Conservation (phyloP, 345 rosid genomes). For the Dovyalis caffra region DNA sequence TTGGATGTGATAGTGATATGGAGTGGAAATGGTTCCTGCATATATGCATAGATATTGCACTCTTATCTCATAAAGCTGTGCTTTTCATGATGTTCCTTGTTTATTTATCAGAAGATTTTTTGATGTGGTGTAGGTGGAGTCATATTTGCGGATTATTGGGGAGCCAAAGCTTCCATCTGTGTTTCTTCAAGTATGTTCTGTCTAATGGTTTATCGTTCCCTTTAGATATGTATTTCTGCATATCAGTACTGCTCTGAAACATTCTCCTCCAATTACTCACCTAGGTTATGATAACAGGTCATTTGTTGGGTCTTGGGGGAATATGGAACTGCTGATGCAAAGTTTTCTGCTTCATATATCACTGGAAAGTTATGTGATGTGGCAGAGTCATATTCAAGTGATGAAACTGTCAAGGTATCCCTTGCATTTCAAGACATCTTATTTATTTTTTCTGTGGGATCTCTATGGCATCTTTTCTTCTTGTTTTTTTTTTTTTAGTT, state of each 20-base stretch:
- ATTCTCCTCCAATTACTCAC: neutral
- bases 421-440: neutral
- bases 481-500: no score
- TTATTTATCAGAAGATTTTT: neutral
- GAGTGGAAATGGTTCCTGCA: no score
- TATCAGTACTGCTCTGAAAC: neutral
- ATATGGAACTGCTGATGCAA: slow-evolving; percentile 85
- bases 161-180: slow-evolving; percentile 98
- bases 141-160: slow-evolving; percentile 77
- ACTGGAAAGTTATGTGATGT: slow-evolving; percentile 93
- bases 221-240: slow-evolving; percentile 1
- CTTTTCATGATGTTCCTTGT: no score
- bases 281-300: slow-evolving; percentile 54
- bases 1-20: no score
- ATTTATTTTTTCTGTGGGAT: neutral
- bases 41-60: no score
- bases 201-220: slow-evolving; percentile 12
- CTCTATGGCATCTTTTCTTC: neutral
- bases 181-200: slow-evolving; percentile 73
- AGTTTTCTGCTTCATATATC: slow-evolving; percentile 75
- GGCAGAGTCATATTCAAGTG: slow-evolving; percentile 92
- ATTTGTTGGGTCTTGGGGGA: slow-evolving; percentile 98
- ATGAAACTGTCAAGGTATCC: slow-evolving; percentile 87
- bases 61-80: no score
- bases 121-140: slow-evolving; percentile 70